phyloP scores from a whole-genome alignment of 2,329 filamentous ascomycete genomes.

The Curvularia spicifera region DNA sequence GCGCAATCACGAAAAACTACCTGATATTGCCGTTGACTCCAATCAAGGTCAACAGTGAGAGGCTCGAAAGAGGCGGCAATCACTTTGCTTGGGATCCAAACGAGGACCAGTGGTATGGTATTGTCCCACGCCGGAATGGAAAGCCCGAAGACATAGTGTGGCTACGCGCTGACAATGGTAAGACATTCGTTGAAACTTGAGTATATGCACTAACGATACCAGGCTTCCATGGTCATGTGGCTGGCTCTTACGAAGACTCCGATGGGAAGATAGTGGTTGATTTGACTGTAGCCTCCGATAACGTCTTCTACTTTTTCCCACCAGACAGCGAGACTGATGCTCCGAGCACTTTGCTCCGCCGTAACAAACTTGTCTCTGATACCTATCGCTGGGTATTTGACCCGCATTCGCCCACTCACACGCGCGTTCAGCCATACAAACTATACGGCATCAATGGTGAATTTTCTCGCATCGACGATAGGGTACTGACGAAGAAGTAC shows the following conservation, averaged over 20 bases:
- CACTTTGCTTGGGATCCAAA: constrained; percentile 55
- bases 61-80: constrained; percentile 49
- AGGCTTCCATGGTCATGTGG: constrained; percentile 53
- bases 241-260: constrained; percentile 51
- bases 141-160: constrained; percentile 61
- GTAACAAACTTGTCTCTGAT: constrained; percentile 50
- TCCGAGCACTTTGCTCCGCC: constrained; percentile 48
- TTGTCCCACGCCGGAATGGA: constrained; percentile 59
- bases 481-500: constrained; percentile 51
- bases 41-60: constrained; percentile 45
- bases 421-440: constrained; percentile 38
- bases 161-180: constrained; percentile 60
- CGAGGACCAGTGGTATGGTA: constrained; percentile 63
- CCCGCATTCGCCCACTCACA: constrained; percentile 37
- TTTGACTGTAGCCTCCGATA: constrained; percentile 50
- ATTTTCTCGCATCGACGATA: constrained; percentile 56
- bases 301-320: constrained; percentile 54
- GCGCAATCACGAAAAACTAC: constrained; percentile 50
- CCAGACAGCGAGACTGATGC: constrained; percentile 33
- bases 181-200: not conserved
- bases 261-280: constrained; percentile 50
- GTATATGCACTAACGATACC: constrained; percentile 1
- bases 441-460: constrained; percentile 51
- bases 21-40: constrained; percentile 49
- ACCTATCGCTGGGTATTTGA: constrained; percentile 53